Conservation (phyloP, 495 filamentous ascomycete genomes). For the Chaetomium fimeti region DNA sequence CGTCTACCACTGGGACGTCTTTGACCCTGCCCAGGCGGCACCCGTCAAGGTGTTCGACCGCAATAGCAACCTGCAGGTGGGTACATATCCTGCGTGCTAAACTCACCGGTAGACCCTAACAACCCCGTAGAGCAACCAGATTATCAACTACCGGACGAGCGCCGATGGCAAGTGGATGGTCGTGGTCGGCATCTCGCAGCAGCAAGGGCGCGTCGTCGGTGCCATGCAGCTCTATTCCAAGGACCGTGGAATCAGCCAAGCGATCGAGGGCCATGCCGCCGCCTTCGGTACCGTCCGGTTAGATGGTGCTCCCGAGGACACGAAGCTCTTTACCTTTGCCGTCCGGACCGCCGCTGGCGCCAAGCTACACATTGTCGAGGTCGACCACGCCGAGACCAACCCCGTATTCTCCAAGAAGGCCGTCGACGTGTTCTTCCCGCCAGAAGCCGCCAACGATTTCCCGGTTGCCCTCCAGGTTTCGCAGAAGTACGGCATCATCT, state of each 20-base stretch:
- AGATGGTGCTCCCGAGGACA: constrained; percentile 84
- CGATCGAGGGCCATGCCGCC: constrained; percentile 96
- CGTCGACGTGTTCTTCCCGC: constrained; percentile 95
- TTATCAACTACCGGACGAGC: constrained; percentile 98
- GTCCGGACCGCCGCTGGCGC: constrained; percentile 83
- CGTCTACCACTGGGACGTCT: constrained; percentile 97
- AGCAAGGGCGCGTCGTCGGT: constrained; percentile 88
- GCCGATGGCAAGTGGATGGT: constrained; percentile 98
- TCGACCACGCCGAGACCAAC: constrained; percentile 87
- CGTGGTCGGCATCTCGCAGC: constrained; percentile 90
- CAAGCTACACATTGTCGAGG: constrained; percentile 97
- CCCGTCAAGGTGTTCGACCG: constrained; percentile 92
- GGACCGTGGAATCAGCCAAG: constrained; percentile 93
- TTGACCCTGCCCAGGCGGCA: constrained; percentile 69
- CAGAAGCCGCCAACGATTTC: constrained; percentile 93
- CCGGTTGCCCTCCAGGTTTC: constrained; percentile 98
- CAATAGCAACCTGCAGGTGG: constrained; percentile 80
- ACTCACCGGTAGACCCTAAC: not conserved
- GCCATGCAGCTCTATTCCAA: constrained; percentile 96
- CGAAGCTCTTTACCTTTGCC: constrained; percentile 95
- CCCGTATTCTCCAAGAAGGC: constrained; percentile 88
- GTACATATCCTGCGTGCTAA: constrained; percentile 31
- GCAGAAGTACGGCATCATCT: constrained; percentile 89
- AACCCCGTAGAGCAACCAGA: constrained; percentile 75
- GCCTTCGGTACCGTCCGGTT: constrained; percentile 87